Conservation (phyloP, 2,329 filamentous ascomycete species). For the Venturia asperata region DNA sequence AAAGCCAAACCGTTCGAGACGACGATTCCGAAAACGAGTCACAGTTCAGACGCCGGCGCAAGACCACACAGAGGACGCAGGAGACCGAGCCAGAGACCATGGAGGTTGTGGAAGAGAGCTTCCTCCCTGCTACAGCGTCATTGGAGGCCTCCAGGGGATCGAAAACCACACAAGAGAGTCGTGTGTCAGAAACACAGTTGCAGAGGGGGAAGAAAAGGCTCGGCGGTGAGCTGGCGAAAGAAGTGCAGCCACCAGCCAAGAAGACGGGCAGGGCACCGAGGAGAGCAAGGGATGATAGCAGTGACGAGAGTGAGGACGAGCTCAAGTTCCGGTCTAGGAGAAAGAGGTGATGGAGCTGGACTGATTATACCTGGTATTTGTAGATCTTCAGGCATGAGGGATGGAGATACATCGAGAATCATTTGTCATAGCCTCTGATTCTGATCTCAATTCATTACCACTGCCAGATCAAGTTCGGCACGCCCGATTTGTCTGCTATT, state of each 20-base stretch:
- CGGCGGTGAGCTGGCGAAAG: slow-evolving; percentile 18
- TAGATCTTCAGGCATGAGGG: neutral
- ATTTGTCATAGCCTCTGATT: neutral
- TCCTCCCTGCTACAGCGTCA: neutral
- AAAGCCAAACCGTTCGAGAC: slow-evolving; percentile 14
- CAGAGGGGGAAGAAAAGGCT: slow-evolving; percentile 21
- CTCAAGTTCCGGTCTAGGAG: slow-evolving; percentile 49
- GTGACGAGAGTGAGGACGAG: slow-evolving; percentile 51
- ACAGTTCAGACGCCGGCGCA: slow-evolving; percentile 9
- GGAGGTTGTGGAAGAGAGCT: slow-evolving; percentile 15
- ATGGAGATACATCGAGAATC: neutral
- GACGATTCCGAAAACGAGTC: slow-evolving; percentile 11
- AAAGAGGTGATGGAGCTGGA: slow-evolving; percentile 27
- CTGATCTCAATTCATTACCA: too few relatives aligned
- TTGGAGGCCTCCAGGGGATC: slow-evolving; percentile 2
- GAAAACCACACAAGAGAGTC: neutral
- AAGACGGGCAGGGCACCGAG: slow-evolving; percentile 9
- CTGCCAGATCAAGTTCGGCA: too few relatives aligned
- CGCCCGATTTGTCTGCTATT: too few relatives aligned
- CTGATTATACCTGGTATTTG: neutral
- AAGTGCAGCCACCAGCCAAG: slow-evolving; percentile 16
- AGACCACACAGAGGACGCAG: neutral
- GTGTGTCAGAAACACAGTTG: neutral
- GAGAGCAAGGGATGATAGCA: slow-evolving; percentile 26
- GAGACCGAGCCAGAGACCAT: slow-evolving; percentile 1